A percentile compares a stretch with the other conserved stretches of the same genome.
phyloP scores from a whole-genome alignment of 805 yeast genomes.

The Barnettozyma salicaria region DNA sequence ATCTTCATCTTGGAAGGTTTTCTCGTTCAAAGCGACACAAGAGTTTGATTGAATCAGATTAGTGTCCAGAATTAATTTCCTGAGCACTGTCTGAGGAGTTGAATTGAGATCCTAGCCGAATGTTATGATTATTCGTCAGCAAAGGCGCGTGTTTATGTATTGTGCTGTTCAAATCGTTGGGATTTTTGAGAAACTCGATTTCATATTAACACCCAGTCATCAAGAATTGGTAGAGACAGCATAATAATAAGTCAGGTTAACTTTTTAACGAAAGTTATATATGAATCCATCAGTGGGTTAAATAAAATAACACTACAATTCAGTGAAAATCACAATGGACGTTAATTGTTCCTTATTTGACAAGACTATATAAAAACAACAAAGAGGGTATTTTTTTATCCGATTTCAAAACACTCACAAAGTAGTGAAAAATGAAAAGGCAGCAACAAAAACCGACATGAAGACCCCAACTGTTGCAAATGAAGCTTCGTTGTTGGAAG shows the following conservation, averaged over 20 bases:
- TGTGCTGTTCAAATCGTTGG: conserved; percentile 7
- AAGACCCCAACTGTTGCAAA: neutral
- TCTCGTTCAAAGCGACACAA: neutral
- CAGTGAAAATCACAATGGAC: too few relatives aligned
- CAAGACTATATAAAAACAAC: too few relatives aligned
- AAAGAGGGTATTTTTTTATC: too few relatives aligned
- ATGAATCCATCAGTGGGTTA: too few relatives aligned
- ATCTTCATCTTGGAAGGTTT: conserved; percentile 61
- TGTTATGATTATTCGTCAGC: conserved; percentile 1
- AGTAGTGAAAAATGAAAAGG: neutral
- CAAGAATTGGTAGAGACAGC: too few relatives aligned
- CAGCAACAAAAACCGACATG: neutral
- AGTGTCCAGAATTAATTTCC: neutral
- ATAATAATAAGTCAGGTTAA: too few relatives aligned
- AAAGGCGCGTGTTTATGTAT: conserved; percentile 16
- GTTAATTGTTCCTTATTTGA: too few relatives aligned
- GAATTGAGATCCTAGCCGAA: neutral
- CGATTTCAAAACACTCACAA: too few relatives aligned
- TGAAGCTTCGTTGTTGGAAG: neutral
- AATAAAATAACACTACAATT: too few relatives aligned
- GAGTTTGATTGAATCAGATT: neutral
- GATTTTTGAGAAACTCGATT: conserved; percentile 1
- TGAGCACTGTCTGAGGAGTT: too few relatives aligned
- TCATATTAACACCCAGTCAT: conserved; percentile 6
- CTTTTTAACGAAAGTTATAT: too few relatives aligned